Conservation (phyloP, 2,329 filamentous ascomycete species). For the Sclerotinia nivalis region DNA sequence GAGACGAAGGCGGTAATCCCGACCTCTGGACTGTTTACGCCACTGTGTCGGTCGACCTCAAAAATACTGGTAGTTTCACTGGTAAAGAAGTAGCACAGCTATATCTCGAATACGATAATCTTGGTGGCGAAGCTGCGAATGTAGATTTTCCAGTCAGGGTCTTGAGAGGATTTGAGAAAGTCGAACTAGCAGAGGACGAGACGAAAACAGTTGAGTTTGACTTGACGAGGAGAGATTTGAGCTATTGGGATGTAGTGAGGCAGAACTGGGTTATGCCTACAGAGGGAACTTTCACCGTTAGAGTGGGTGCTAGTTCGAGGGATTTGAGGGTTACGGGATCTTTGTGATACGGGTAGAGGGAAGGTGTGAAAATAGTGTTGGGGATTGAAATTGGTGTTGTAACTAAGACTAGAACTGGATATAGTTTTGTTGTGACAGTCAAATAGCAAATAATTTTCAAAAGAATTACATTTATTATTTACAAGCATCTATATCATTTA, state of each 20-base stretch:
- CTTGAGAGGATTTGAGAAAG: conserved; percentile 72
- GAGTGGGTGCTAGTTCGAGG: conserved; percentile 45
- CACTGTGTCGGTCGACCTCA: conserved; percentile 55
- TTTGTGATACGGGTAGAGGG: not conserved
- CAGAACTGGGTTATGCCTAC: conserved; percentile 67
- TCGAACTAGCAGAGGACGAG: conserved; percentile 51
- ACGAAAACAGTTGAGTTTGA: conserved; percentile 52
- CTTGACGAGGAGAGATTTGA: conserved; percentile 61
- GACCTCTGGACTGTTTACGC: conserved; percentile 57
- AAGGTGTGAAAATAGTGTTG: not conserved
- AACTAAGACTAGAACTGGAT: not conserved
- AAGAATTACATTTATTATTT: no score
- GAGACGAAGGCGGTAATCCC: conserved; percentile 60
- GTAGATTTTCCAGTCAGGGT: conserved; percentile 64
- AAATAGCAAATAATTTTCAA: no score
- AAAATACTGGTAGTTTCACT: conserved; percentile 56
- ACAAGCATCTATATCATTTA: not conserved
- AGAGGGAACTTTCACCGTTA: conserved; percentile 47
- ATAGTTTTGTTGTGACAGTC: not conserved
- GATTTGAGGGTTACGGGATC: conserved; percentile 39
- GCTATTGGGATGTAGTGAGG: conserved; percentile 59
- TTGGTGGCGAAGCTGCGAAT: conserved; percentile 31
- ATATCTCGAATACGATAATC: conserved; percentile 49
- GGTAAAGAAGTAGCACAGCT: conserved; percentile 59
- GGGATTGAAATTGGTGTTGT: not conserved